Base-by-base conservation (phyloP, 179 eudicot genomes). In the Amaranthus tricolor region DNA sequence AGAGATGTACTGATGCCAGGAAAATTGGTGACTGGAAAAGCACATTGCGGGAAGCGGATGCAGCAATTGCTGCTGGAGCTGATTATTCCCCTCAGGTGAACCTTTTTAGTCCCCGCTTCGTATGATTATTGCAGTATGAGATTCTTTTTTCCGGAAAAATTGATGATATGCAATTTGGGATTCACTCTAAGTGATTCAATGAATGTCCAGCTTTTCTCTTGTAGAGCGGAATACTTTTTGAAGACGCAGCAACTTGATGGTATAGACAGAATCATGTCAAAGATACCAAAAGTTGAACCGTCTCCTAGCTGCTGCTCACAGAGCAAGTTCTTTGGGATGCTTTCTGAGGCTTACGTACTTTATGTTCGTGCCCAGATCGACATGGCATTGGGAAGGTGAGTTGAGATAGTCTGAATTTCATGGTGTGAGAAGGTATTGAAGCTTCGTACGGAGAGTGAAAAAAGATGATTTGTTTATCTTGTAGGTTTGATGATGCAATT, bases 341-440 rank as follows among this genome's bases (percentile, higher is more conserved):
- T 82, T 74, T 81, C 81, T 20, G 96, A 94, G 76, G 97, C 97
- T 69, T 94, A 94, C 82, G 76, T 79, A 72, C 84, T 84, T 56
- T 86, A 84, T 82, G 96, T 94, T 68, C 84, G 86, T 72, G 90
- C 97, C 75, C 93, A 90, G 77, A 78, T 94, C 78, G 93, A 90
- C 83, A 87, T 91, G 90, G 87, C 92, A 24, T 75, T 77, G 62
- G 99, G 99, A 88, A 93, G 94, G 99, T 95, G 85, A 86, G 95
- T 81, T 67, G 68, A 71, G 77, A 78, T 77, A 58, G 64, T 82
- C 75, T 80, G 45, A 52, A 62, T 57, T 64, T 52, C 21, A 52
- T 62, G 73, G 61, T 74, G 75, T 49, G 9, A 62, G 67, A 69
- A 67, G 31, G 55, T 66, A 71, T 70, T 70, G 74, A 67, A 67